phyloP scores from a whole-genome alignment of 495 filamentous ascomycete genomes.

The Daldinia vernicosa region DNA sequence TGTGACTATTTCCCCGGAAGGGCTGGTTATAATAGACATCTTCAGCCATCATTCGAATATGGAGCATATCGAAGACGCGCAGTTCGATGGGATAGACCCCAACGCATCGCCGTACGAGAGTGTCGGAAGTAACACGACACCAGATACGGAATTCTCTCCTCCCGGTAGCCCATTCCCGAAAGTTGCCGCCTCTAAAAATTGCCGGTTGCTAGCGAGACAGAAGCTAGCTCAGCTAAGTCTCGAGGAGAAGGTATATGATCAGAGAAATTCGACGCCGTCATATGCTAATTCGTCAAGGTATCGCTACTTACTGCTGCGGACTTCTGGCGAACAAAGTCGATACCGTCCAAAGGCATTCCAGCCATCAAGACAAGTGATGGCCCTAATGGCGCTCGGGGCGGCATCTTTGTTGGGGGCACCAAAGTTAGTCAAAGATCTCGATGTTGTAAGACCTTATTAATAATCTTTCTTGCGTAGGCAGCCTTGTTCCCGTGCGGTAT shows the following conservation, averaged over 20 bases:
- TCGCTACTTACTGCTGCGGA: constrained; percentile 72
- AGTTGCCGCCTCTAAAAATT: constrained; percentile 39
- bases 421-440: constrained; percentile 54
- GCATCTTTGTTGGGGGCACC: constrained; percentile 69
- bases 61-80: constrained; percentile 41
- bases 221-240: constrained; percentile 57
- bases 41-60: constrained; percentile 21
- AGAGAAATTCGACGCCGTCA: neutral
- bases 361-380: constrained; percentile 79
- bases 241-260: constrained; percentile 61
- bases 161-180: constrained; percentile 56
- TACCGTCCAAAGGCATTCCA: constrained; percentile 74
- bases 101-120: constrained; percentile 53
- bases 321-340: constrained; percentile 79
- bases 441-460: neutral
- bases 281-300: constrained; percentile 55
- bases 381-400: constrained; percentile 81
- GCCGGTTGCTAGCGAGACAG: constrained; percentile 51
- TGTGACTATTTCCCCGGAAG: constrained; percentile 9
- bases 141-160: constrained; percentile 61
- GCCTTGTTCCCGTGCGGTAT: constrained; percentile 79
- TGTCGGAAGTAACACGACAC: constrained; percentile 56
- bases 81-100: constrained; percentile 47
- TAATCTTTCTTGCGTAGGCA: constrained; percentile 60
- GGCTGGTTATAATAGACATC: constrained; percentile 1